These are phyloP conservation scores for Gigaspora rosea DNA, from an alignment of 192 early-diverging fungal genomes.

Conservation along the genomic window DNA sequence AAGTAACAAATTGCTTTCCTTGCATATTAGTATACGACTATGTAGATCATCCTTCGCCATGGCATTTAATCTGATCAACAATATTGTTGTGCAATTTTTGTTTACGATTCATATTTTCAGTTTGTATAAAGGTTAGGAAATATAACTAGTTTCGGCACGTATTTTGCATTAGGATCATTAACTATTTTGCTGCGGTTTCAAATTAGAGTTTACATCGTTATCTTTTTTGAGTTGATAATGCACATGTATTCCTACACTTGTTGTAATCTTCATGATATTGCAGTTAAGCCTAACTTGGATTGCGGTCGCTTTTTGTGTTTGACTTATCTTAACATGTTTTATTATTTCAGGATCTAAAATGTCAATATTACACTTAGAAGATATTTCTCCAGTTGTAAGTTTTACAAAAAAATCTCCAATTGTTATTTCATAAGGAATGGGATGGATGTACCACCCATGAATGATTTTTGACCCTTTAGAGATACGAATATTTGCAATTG, in stretches of 20 bases:
- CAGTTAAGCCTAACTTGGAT: not conserved
- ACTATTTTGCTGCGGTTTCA: not conserved
- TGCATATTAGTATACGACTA: not conserved
- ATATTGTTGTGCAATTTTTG: not conserved
- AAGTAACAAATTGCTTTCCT: not conserved
- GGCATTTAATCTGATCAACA: not conserved
- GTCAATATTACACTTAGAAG: not conserved
- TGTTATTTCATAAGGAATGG: no score
- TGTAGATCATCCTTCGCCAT: not conserved
- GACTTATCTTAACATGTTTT: not conserved
- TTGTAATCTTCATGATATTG: not conserved
- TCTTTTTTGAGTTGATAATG: not conserved
- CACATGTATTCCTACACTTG: not conserved
- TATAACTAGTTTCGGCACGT: not conserved
- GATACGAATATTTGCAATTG: no score
- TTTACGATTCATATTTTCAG: not conserved
- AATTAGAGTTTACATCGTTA: not conserved
- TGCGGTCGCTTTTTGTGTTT: not conserved
- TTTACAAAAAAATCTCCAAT: no score
- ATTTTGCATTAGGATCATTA: constrained; percentile 5
- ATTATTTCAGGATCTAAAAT: not conserved
- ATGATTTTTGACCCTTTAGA: no score
- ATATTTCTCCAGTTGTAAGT: no score
- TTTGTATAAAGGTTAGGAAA: not conserved
- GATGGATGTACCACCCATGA: no score